phyloP scores from a whole-genome alignment of 495 filamentous ascomycete species.

The Penicillium maclennaniae region DNA sequence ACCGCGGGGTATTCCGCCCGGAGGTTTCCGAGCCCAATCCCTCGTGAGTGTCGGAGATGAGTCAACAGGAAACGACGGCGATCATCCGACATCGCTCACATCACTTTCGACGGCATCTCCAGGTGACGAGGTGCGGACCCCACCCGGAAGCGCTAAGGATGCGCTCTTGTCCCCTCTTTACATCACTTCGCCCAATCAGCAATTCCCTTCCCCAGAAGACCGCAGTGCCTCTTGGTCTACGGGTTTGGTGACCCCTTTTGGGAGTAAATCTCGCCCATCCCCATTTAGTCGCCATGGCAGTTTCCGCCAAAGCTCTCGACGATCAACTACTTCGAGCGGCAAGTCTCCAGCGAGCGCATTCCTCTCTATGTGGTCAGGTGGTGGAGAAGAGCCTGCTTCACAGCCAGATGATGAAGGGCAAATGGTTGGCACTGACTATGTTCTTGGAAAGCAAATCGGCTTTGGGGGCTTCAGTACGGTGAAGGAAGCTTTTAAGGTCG shows the following conservation, averaged over 20 bases:
- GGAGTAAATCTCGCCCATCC: constrained; percentile 41
- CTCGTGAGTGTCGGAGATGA: constrained; percentile 24
- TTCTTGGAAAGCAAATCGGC: constrained; percentile 68
- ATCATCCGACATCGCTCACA: constrained; percentile 57
- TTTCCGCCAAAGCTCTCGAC: constrained; percentile 38
- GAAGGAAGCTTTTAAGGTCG: constrained; percentile 67
- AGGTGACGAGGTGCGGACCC: constrained; percentile 50
- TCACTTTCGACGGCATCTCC: constrained; percentile 56
- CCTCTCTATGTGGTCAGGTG: constrained; percentile 53
- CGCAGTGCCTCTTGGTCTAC: constrained; percentile 46
- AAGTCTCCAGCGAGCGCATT: constrained; percentile 57
- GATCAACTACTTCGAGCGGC: constrained; percentile 45
- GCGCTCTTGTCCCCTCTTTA: constrained; percentile 52
- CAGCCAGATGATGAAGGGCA: constrained; percentile 69
- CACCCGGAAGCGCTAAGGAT: constrained; percentile 44
- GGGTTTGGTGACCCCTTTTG: constrained; percentile 37
- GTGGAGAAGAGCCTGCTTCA: constrained; percentile 39
- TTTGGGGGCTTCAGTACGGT: constrained; percentile 69
- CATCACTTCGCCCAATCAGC: constrained; percentile 40
- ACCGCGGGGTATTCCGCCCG: constrained; percentile 29
- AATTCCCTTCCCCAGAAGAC: constrained; percentile 45
- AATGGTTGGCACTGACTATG: constrained; percentile 67
- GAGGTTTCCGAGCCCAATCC: constrained; percentile 22
- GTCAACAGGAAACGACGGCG: constrained; percentile 24
- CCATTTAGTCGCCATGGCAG: constrained; percentile 39